phyloP scores from a whole-genome alignment of 1,139 yeast species.

The Eremothecium sinecaudum region DNA sequence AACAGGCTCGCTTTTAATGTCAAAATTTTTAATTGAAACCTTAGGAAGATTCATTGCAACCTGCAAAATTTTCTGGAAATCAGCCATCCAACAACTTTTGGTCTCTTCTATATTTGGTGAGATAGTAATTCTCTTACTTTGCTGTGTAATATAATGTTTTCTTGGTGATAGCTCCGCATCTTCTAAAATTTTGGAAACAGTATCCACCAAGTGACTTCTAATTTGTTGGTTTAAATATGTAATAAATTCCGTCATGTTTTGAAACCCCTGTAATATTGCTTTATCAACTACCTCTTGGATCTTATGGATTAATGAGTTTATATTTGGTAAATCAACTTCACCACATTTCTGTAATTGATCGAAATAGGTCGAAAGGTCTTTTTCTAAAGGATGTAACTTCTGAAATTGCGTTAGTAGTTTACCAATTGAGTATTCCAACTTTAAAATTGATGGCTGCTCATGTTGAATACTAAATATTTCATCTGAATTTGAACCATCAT shows the following conservation, averaged over 20 bases:
- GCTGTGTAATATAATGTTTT: constrained; percentile 3
- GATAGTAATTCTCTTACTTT: constrained; percentile 1
- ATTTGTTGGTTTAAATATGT: constrained; percentile 1
- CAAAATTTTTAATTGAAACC: constrained; percentile 3
- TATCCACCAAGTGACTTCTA: background rate
- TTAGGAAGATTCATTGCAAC: constrained; percentile 2
- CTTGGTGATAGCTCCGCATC: constrained; percentile 1
- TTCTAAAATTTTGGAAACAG: constrained; percentile 4
- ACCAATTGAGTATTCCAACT: constrained; percentile 8
- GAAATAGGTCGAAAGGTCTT: constrained; percentile 1
- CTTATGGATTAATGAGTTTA: background rate
- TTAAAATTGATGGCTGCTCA: background rate
- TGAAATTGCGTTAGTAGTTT: constrained; percentile 7
- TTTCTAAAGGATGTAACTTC: constrained; percentile 8
- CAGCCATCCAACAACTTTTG: constrained; percentile 5
- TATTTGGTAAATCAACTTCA: background rate
- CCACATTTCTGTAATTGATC: background rate
- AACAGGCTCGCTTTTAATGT: background rate
- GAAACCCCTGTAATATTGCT: constrained; percentile 1
- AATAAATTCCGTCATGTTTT: background rate
- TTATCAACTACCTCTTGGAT: constrained; percentile 3
- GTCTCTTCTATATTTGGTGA: constrained; percentile 4
- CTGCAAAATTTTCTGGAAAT: background rate
- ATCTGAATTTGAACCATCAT: background rate
- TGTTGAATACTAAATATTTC: background rate